Evolutionary conservation across 1,139 yeast genomes (phyloP), one percentile per base, ranked within the genome.

Genomic region (Nadsonia starkeyi-henricii): DNA sequence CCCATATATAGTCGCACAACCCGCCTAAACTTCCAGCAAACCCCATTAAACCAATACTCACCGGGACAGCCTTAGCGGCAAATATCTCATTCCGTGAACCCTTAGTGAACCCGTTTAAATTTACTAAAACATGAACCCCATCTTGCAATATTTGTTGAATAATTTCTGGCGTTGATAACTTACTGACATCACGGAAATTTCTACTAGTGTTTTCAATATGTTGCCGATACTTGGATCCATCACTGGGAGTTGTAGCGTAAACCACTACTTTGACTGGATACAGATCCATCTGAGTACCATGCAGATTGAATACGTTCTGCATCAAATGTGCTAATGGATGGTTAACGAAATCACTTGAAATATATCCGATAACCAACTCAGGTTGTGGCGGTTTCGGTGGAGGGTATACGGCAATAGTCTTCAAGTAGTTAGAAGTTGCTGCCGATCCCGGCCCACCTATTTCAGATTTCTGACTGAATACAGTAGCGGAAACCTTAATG

Each of bases 1-100:
- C 66, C 12, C 63, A 52, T 19, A 63, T 48, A 46, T 63, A 63
- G 47, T 63, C 67, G 45, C 59, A 56, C 20, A 56, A 58, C 7
- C 62, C 63, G 2, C 66, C 66, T 50, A 63, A 51, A 15, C 65
- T 58, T 2, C 67, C 67, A 2, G 67, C 67, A 52, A 62, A 64
- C 3, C 67, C 67, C 65, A 64, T 62, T 13, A 63, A 52, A 2
- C 64, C 52, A 12, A 63, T 51, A 45, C 62, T 64, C n/a, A 64
- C 52, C 2, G 67, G 67, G 36, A 63, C 60, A 3, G 66, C 63
- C 9, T 66, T 52, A 13, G 61, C 57, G 2, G 66, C 66, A 51
- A 64, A 64, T 2, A 64, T 55, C 48, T 64, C 67, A 45, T 63
- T 64, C 7, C 65, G 51, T 2, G 66, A 63, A 1, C 67, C 67